These are phyloP conservation scores for Chaetomium strumarium DNA, from an alignment of 2,329 filamentous ascomycete genomes.

Conservation along the genomic window DNA sequence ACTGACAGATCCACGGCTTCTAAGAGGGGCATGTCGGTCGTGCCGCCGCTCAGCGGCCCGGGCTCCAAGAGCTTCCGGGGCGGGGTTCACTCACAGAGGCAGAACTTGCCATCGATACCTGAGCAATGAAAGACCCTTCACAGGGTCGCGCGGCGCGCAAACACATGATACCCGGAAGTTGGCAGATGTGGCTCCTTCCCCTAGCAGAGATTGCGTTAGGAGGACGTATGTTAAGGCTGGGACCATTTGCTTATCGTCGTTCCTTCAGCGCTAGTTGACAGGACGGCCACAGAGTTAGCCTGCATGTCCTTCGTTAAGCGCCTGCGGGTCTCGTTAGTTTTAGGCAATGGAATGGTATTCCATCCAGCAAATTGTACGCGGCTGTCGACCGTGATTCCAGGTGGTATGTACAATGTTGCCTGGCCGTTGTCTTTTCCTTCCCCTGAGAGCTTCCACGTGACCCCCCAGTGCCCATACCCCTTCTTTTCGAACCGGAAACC, in stretches of 20 bases:
- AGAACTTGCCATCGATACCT: slow-evolving; percentile 10
- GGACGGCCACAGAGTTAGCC: slow-evolving; percentile 13
- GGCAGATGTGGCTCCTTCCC: slow-evolving; percentile 17
- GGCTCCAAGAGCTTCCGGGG: slow-evolving; percentile 16
- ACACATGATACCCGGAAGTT: slow-evolving; percentile 26
- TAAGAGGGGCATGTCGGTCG: slow-evolving; percentile 41
- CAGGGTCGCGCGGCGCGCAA: slow-evolving; percentile 17
- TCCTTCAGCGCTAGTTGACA: slow-evolving; percentile 14
- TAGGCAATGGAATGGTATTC: slow-evolving; percentile 21
- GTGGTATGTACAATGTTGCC: too few relatives aligned
- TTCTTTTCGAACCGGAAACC: background rate
- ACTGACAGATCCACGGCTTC: slow-evolving; percentile 53
- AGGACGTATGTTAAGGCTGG: slow-evolving; percentile 11
- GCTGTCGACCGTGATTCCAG: background rate
- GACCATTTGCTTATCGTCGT: slow-evolving; percentile 17
- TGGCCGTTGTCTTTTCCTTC: too few relatives aligned
- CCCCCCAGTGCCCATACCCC: background rate
- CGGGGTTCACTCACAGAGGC: slow-evolving; percentile 6
- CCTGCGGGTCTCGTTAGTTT: slow-evolving; percentile 17
- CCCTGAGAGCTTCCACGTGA: background rate
- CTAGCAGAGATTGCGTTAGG: slow-evolving; percentile 11
- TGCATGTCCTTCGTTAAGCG: slow-evolving; percentile 22
- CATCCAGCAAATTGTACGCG: slow-evolving; percentile 1
- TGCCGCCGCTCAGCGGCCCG: slow-evolving; percentile 21
- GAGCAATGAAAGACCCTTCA: slow-evolving; percentile 12